Conservation (phyloP, 2,329 filamentous ascomycete species). For the Salinomyces thailandicus region DNA sequence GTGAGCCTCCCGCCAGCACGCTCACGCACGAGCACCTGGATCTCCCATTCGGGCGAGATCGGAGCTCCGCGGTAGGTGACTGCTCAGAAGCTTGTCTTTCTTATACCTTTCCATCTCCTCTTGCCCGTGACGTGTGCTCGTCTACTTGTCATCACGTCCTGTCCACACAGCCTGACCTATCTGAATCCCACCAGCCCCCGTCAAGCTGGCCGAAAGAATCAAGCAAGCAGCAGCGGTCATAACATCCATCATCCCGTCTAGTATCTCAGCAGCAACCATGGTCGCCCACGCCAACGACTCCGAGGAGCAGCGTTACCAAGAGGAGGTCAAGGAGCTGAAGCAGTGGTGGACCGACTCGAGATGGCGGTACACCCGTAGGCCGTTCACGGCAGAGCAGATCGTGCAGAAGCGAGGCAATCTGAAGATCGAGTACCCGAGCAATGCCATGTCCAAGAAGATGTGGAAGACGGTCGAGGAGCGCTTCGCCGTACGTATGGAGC, state of each 20-base stretch:
- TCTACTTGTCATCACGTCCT: no score
- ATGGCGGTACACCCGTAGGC: slow-evolving; percentile 86
- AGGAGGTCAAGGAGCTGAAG: slow-evolving; percentile 81
- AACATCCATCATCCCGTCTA: slow-evolving; percentile 19
- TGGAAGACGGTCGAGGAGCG: slow-evolving; percentile 81
- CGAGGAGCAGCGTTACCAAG: slow-evolving; percentile 63
- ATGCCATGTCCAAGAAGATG: slow-evolving; percentile 81
- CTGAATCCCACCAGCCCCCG: not conserved
- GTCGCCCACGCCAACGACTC: slow-evolving; percentile 37
- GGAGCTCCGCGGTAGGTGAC: slow-evolving; percentile 2
- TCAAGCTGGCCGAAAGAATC: slow-evolving; percentile 26
- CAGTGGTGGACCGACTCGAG: slow-evolving; percentile 87
- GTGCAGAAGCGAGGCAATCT: slow-evolving; percentile 88
- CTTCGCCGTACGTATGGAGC: slow-evolving; percentile 56
- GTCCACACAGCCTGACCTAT: not conserved
- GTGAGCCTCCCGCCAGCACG: no score
- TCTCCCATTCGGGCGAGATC: slow-evolving; percentile 6
- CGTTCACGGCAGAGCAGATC: slow-evolving; percentile 94
- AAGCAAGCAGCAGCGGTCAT: slow-evolving; percentile 24
- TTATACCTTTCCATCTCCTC: slow-evolving; percentile 2
- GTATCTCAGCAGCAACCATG: slow-evolving; percentile 16
- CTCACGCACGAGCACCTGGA: no score
- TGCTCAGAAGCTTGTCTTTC: not conserved
- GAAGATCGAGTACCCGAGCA: slow-evolving; percentile 85
- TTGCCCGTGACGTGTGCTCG: no score